A percentile compares a stretch with the other conserved stretches of the same genome.
Conservation (phyloP, 179 eudicot genomes). For the Drosera spatulata region DNA sequence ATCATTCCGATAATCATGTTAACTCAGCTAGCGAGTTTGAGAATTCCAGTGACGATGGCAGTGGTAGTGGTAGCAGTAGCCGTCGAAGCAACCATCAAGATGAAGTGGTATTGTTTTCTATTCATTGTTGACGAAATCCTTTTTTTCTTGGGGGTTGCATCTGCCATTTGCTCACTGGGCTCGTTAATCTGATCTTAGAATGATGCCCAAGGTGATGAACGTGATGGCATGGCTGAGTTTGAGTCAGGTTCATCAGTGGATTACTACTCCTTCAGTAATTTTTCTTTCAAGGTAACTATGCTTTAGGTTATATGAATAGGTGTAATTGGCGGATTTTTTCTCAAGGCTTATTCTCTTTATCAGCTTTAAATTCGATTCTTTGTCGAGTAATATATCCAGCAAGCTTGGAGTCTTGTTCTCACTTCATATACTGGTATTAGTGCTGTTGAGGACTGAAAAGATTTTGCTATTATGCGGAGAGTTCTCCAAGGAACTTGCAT, state of each 20-base stretch:
- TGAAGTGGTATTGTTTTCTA: conserved; percentile 47
- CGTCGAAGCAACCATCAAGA: conserved; percentile 75
- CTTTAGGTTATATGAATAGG: no score
- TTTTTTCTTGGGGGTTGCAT: background rate
- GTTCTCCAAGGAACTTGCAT: no score
- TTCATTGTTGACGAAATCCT: background rate
- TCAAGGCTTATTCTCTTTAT: no score
- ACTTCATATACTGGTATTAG: background rate
- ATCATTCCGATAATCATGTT: conserved; percentile 76
- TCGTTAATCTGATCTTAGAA: background rate
- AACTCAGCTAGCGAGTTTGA: conserved; percentile 66
- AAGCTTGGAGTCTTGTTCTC: background rate
- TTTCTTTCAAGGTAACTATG: conserved; percentile 78
- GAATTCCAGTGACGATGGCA: conserved; percentile 69
- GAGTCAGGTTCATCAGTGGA: conserved; percentile 60
- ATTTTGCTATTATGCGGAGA: no score
- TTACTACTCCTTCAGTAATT: conserved; percentile 84
- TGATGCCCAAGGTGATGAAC: conserved; percentile 63
- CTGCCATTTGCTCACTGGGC: background rate
- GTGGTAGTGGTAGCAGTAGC: conserved; percentile 80
- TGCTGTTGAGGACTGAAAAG: no score
- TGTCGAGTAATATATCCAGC: no score
- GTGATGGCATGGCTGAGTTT: conserved; percentile 57
- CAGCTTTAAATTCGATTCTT: no score
- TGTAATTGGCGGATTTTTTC: no score